Evolutionary conservation across 2,329 filamentous ascomycete species (phyloP).

Genomic region (Magnaporthiopsis rhizophila): DNA sequence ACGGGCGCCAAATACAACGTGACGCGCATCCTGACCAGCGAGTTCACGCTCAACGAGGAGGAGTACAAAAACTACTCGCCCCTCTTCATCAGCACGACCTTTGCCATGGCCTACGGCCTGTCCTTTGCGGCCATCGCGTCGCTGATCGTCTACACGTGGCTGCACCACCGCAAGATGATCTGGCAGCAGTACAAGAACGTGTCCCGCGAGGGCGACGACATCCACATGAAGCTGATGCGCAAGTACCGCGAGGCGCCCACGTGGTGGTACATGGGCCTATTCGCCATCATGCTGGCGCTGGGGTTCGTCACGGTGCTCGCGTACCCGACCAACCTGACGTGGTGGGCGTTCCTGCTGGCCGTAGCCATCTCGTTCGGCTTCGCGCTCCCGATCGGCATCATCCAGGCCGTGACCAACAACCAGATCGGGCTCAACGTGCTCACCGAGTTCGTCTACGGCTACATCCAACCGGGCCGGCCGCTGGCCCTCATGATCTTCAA

Average conservation of each 20-base stretch:
- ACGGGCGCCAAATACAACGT: constrained; percentile 58
- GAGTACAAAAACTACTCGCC: constrained; percentile 62
- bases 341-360: constrained; percentile 65
- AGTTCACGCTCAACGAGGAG: constrained; percentile 53
- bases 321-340: constrained; percentile 59
- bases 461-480: constrained; percentile 65
- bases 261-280: constrained; percentile 56
- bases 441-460: constrained; percentile 67
- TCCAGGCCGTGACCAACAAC: constrained; percentile 63
- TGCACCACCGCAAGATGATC: constrained; percentile 61
- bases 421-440: constrained; percentile 67
- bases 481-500: constrained; percentile 68
- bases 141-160: constrained; percentile 57
- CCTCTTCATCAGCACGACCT: constrained; percentile 63
- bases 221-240: constrained; percentile 57
- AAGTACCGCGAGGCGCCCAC: constrained; percentile 55
- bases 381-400: constrained; percentile 59
- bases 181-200: constrained; percentile 54
- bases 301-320: constrained; percentile 47
- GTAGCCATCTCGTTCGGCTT: constrained; percentile 57
- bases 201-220: constrained; percentile 51
- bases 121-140: constrained; percentile 66
- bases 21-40: constrained; percentile 49
- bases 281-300: constrained; percentile 43
- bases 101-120: constrained; percentile 61